These are phyloP conservation scores for Linnemannia schmuckeri DNA, from an alignment of 192 early-diverging fungal genomes.

Conservation along the genomic window DNA sequence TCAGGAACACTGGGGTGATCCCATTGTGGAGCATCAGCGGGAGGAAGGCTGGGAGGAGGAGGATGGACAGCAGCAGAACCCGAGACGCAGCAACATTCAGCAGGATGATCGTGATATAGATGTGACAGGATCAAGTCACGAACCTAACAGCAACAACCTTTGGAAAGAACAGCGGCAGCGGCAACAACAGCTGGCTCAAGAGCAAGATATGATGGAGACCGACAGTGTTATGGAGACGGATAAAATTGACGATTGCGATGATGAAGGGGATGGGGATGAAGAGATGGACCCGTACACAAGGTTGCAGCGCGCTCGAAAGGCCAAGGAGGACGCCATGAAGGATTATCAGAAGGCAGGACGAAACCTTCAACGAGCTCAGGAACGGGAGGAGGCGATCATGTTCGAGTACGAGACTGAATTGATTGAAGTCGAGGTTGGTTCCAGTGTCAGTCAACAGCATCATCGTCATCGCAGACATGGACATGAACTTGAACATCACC, in stretches of 20 bases:
- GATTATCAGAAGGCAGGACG: neutral
- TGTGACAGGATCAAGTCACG: neutral
- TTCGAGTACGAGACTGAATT: neutral
- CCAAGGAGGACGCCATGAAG: neutral
- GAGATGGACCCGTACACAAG: neutral
- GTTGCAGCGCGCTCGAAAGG: neutral
- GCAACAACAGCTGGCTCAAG: neutral
- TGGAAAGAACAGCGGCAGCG: neutral
- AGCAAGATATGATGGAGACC: neutral
- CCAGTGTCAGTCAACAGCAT: neutral
- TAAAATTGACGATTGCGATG: neutral
- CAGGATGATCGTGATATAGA: neutral
- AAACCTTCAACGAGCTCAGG: neutral
- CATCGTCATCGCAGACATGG: neutral
- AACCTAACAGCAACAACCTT: neutral
- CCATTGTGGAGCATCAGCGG: neutral
- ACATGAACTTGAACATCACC: neutral
- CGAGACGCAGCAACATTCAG: neutral
- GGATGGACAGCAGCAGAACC: no score
- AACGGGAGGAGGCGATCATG: neutral
- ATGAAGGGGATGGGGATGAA: neutral
- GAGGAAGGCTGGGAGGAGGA: neutral
- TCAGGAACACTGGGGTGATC: neutral
- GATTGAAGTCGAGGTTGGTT: neutral
- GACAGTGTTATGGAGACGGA: neutral